Base-by-base conservation (phyloP, 78 protist species). In the Chrysochromulina parva region DNA sequence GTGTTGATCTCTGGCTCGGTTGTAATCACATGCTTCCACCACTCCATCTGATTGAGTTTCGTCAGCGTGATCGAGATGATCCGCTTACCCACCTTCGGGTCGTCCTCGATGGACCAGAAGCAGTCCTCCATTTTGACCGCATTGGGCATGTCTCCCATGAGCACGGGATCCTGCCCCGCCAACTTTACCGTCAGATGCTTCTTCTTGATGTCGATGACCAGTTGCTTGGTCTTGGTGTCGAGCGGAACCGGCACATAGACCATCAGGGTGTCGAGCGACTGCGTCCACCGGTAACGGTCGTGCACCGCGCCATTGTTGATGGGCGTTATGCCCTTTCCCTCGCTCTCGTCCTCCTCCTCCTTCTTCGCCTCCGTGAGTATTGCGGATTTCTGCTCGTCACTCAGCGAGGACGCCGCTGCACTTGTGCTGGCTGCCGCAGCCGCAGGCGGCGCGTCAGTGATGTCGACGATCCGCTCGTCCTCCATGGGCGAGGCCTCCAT, bases 1-100 rank as follows among this genome's bases (percentile, higher is more conserved):
- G 85, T 28, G 57, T 94, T 92, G 58, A 94, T 58, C 85, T 90
- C 93, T 16, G 92, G 88, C 52, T 81, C 90, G 10, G 93, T 95
- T 0, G 54, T 76, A 9, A 93, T 2, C 38, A 92, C 58, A 38
- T 76, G 3, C 14, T 22, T 50, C 94, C 94, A 93, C 94, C 94
- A 93, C 69, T 92, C 88, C 90, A 74, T 52, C 26, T 66, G 24
- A 52, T 92, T 91, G 11, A 50, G 10, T 81, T 93, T 93, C 13
- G 47, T 28, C 48, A 93, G 85, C 52, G 65, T 80, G 52, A 93
- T 0, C 16, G 55, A 58, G n/a, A 93, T 52, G 50, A 28, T 16
- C 55, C 58, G 55, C 38, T 88, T 71, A 55, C 22, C 82, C 11
- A 16, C 82, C 82, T 7, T 17, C 26, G 82, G 55, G 82, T 74